Conservation (phyloP, 345 rosid species). For the Corchorus olitorius region DNA sequence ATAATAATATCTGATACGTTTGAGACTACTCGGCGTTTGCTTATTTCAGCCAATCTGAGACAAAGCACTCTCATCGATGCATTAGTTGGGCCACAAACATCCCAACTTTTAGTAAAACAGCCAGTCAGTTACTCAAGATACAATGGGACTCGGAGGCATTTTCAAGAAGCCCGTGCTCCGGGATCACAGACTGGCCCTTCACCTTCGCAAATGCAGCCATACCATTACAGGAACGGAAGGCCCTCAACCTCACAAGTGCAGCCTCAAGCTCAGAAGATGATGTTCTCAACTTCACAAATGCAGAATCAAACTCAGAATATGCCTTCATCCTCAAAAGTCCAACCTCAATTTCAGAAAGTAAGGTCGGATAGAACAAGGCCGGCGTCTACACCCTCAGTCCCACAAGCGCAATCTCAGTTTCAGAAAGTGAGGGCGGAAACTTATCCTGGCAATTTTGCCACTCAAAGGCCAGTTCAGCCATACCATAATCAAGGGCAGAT, state of each 20-base stretch:
- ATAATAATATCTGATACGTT: constrained; percentile 56
- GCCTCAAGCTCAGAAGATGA: constrained; percentile 27
- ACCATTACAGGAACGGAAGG: constrained; percentile 17
- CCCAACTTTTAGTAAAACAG: constrained; percentile 15
- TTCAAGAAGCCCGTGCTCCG: constrained; percentile 18
- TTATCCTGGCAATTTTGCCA: constrained; percentile 10
- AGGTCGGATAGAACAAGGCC: too few relatives aligned
- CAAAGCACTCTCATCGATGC: constrained; percentile 33
- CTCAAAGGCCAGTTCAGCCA: constrained; percentile 25
- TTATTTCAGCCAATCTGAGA: constrained; percentile 35
- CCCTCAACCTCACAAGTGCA: constrained; percentile 33
- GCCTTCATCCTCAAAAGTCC: not conserved
- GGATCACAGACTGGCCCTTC: constrained; percentile 27
- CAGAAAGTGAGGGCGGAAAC: constrained; percentile 21
- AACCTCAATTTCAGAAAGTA: constrained; percentile 28
- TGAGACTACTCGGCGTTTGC: constrained; percentile 39
- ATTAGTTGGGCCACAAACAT: constrained; percentile 44
- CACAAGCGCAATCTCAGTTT: constrained; percentile 29
- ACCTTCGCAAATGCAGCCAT: constrained; percentile 34
- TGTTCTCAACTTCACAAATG: constrained; percentile 31
- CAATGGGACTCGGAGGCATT: constrained; percentile 13
- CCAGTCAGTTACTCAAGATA: constrained; percentile 15
- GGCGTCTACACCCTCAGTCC: not conserved
- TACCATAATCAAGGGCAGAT: constrained; percentile 26
- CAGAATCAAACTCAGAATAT: constrained; percentile 27